These are phyloP conservation scores for Colletotrichum sidae DNA, from an alignment of 2,329 filamentous ascomycete species.

Conservation along the genomic window DNA sequence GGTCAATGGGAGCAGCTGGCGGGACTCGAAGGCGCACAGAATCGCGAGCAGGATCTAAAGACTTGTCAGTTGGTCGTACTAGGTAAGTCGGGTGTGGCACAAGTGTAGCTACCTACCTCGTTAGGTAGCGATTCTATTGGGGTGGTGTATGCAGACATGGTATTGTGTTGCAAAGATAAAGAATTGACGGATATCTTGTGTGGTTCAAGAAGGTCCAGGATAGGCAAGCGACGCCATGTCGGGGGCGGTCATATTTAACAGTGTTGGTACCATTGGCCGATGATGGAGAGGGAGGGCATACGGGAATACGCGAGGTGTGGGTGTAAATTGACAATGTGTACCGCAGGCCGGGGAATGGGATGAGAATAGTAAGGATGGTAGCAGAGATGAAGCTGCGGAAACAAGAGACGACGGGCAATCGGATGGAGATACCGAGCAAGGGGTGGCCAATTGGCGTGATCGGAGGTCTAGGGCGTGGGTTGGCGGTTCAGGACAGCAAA, in stretches of 20 bases:
- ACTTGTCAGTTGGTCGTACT: constrained; percentile 3
- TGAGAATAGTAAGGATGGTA: not conserved
- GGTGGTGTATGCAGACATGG: constrained; percentile 26
- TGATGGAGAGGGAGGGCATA: constrained; percentile 1
- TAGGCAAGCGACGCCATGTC: not conserved
- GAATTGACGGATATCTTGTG: constrained; percentile 14
- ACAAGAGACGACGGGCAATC: not conserved
- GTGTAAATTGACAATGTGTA: not conserved
- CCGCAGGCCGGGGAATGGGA: not conserved
- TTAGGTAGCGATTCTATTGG: constrained; percentile 48
- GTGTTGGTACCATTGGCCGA: not conserved
- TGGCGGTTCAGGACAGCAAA: not conserved
- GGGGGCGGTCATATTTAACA: constrained; percentile 28
- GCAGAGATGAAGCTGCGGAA: not conserved
- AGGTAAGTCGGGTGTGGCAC: not conserved
- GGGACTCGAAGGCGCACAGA: constrained; percentile 60
- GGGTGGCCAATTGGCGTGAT: constrained; percentile 5
- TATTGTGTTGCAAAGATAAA: constrained; percentile 5
- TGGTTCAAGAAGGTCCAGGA: constrained; percentile 11
- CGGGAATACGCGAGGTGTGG: constrained; percentile 9
- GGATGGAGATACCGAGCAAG: constrained; percentile 33
- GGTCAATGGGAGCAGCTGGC: constrained; percentile 66
- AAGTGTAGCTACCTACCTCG: constrained; percentile 43
- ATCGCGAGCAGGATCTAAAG: constrained; percentile 63
- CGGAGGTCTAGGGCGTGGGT: constrained; percentile 1